Base-by-base conservation (phyloP, 148 eudicot genomes). In the Pharnaceum exiguum region DNA sequence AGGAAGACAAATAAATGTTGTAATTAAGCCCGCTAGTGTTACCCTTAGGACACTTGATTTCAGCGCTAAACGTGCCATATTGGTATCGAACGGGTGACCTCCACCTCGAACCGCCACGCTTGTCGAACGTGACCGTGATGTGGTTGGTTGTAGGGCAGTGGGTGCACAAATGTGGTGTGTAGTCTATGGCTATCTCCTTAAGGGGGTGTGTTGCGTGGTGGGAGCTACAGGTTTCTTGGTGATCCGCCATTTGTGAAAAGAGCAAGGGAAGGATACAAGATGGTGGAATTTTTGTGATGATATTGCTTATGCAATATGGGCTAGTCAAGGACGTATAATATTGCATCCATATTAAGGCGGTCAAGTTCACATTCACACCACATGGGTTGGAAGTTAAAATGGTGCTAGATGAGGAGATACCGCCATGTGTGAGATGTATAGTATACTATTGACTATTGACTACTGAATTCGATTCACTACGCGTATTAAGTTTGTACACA, bases 21-120 rank as follows among this genome's bases (percentile, higher is more conserved):
- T 69, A 68, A 26, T 74, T 74, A 36, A 74, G 74, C 46, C 78
- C 78, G 17, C 74, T 74, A 10, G 78, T 74, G 26, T 74, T 74
- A 18, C 74, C 74, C 9, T 57, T 28, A 0, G 77, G 77, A 39
- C 77, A 63, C 61, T 58, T 37, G 53, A 69, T 74, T 16, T 51
- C 38, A 26, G 74, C 78, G 9, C 70, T 52, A 51, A 74, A 69
- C 5, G 74, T 74, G 39, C 78, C 78, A 27, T 63, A 59, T 10
- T 1, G 67, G 71, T 69, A 74, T 43, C 78, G 78, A 11, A 50
- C 45, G 4, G 70, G 37, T 30, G 73, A 63, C 27, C 73, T 60
- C 73, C 77, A 73, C 65, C 73, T 49, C 4, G 70, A 53, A 31
- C 77, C 75, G 54, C 75, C 75, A 9, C 70, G 70, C 39, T 69